A percentile compares a stretch with the other conserved stretches of the same genome.
phyloP scores from a whole-genome alignment of 352 stramenopile species.

The Phytophthora hibernalis region DNA sequence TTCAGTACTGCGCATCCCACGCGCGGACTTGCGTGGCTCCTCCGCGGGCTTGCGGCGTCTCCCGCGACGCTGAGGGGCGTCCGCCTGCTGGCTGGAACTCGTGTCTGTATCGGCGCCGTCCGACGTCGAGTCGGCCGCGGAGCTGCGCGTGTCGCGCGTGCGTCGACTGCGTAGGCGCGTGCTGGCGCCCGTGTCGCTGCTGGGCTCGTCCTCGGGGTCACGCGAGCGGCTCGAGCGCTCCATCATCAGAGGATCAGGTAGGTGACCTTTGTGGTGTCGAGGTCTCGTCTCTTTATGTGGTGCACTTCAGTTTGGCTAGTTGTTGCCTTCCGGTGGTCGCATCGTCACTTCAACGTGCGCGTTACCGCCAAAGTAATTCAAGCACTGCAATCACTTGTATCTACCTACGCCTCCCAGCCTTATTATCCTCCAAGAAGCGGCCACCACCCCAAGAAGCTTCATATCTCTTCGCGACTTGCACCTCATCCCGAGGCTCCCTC shows the following conservation, averaged over 20 bases:
- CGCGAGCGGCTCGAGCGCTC: constrained; percentile 53
- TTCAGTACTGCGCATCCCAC: constrained; percentile 27
- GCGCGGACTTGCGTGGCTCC: constrained; percentile 22
- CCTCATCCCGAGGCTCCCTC: background rate
- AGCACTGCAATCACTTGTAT: constrained; percentile 29
- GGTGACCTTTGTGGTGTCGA: background rate
- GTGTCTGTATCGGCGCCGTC: constrained; percentile 72
- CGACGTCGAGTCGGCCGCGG: constrained; percentile 49
- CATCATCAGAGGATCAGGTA: constrained; percentile 35
- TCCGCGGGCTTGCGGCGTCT: constrained; percentile 36
- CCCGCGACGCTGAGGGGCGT: constrained; percentile 20
- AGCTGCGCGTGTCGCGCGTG: constrained; percentile 36
- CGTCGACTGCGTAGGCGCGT: constrained; percentile 50
- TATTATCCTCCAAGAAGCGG: constrained; percentile 12
- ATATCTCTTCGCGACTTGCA: constrained; percentile 21
- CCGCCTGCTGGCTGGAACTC: constrained; percentile 34
- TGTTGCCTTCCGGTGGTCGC: too few species aligned
- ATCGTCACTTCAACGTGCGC: too few species aligned
- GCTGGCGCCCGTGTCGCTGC: constrained; percentile 36
- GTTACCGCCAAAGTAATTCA: too few species aligned
- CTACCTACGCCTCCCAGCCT: constrained; percentile 2
- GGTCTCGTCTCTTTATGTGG: background rate
- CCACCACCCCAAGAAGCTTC: constrained; percentile 4
- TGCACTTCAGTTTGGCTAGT: too few species aligned
- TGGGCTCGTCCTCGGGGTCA: constrained; percentile 34